Conservation (phyloP, 2,329 filamentous ascomycete species). For the Alternaria conjuncta region DNA sequence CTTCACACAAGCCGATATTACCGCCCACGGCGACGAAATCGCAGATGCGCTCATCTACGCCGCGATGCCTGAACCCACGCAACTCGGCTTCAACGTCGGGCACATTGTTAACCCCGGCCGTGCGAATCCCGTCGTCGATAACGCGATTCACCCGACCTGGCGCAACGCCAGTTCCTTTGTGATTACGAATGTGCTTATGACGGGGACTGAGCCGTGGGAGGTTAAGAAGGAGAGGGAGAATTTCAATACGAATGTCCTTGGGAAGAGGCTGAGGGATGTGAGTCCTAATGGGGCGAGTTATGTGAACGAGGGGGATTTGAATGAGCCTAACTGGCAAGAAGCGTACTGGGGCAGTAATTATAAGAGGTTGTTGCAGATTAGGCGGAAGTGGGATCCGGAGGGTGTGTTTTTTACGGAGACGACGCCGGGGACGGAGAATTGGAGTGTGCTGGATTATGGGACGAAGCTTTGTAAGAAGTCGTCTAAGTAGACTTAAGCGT, state of each 20-base stretch:
- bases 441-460: slow-evolving; percentile 44
- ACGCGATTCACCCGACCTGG: slow-evolving; percentile 45
- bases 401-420: slow-evolving; percentile 46
- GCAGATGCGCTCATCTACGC: slow-evolving; percentile 36
- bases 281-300: slow-evolving; percentile 42
- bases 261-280: slow-evolving; percentile 38
- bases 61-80: slow-evolving; percentile 25
- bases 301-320: slow-evolving; percentile 46
- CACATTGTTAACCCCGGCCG: slow-evolving; percentile 45
- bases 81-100: slow-evolving; percentile 37
- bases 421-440: slow-evolving; percentile 44
- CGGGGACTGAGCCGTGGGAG: slow-evolving; percentile 39
- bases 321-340: slow-evolving; percentile 47
- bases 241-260: slow-evolving; percentile 41
- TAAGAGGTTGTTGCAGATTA: slow-evolving; percentile 34
- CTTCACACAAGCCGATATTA: slow-evolving; percentile 40
- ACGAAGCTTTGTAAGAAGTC: slow-evolving; percentile 43
- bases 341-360: slow-evolving; percentile 48
- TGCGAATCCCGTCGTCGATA: slow-evolving; percentile 36
- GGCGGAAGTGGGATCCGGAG: slow-evolving; percentile 43
- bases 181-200: slow-evolving; percentile 42
- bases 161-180: slow-evolving; percentile 46
- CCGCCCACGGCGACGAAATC: slow-evolving; percentile 28
- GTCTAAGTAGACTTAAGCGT: neutral
- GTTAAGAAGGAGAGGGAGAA: slow-evolving; percentile 34